phyloP scores from a whole-genome alignment of 140 eudicot genomes.

The Anethum foeniculum region DNA sequence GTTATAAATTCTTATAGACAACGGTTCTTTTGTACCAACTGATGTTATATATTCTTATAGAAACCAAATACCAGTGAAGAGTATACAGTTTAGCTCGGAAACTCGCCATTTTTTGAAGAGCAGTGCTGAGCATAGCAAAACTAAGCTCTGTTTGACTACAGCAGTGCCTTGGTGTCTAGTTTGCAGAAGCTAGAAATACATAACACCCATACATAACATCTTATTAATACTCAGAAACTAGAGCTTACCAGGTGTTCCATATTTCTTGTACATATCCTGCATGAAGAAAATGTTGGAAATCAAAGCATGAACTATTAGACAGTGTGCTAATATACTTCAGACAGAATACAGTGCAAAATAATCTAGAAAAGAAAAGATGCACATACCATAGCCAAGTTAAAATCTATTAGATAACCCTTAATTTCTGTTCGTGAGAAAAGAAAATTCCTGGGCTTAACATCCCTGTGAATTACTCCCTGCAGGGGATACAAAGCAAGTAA shows the following conservation, averaged over 20 bases:
- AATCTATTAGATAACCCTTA: slow-evolving; percentile 87
- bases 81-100: no score
- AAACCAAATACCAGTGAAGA: no score
- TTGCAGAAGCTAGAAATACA: no score
- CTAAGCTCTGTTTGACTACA: no score
- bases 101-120: no score
- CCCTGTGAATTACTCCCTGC: slow-evolving; percentile 92
- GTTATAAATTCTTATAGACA: no score
- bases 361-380: not conserved
- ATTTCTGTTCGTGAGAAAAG: slow-evolving; percentile 58
- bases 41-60: no score
- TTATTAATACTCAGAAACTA: not conserved
- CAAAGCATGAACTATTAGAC: not conserved
- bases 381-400: slow-evolving; percentile 90
- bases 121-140: no score
- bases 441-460: slow-evolving; percentile 94
- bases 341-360: not conserved
- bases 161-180: no score
- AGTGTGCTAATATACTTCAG: not conserved
- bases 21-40: no score
- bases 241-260: slow-evolving; percentile 51
- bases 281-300: slow-evolving; percentile 6
- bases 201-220: not conserved
- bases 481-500: slow-evolving; percentile 12
- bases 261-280: slow-evolving; percentile 75